A percentile compares a stretch with the other conserved stretches of the same genome.
These are phyloP conservation scores for Boletus rubropictus DNA, from an alignment of 768 basidiomycete species.

Conservation along the genomic window DNA sequence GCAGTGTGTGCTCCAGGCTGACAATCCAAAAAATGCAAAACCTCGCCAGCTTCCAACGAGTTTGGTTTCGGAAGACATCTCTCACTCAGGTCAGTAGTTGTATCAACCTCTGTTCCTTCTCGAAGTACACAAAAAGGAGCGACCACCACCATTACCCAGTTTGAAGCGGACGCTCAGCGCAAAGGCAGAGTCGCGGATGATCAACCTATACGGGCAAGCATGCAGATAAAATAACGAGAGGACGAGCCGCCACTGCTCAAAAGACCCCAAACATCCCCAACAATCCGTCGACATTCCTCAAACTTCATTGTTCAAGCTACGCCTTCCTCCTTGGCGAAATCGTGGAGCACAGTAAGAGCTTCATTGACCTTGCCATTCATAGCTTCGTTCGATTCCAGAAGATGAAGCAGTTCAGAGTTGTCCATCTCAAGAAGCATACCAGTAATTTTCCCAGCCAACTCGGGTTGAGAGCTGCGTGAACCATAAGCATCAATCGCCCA, in stretches of 20 bases:
- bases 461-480: conserved; percentile 65
- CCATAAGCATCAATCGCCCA: conserved; percentile 5
- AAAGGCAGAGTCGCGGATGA: conserved; percentile 36
- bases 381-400: conserved; percentile 76
- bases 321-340: conserved; percentile 56
- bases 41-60: background rate
- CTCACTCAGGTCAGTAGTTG: conserved; percentile 36
- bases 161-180: conserved; percentile 31
- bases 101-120: conserved; percentile 54
- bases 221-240: conserved; percentile 38
- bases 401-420: conserved; percentile 84
- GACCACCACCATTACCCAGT: conserved; percentile 47
- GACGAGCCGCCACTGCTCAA: conserved; percentile 45
- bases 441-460: conserved; percentile 96
- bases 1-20: background rate
- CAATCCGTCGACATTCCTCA: background rate
- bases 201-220: conserved; percentile 32
- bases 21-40: too few relatives aligned
- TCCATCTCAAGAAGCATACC: conserved; percentile 99
- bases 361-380: conserved; percentile 89
- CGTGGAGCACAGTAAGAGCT: conserved; percentile 82
- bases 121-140: conserved; percentile 47
- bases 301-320: background rate
- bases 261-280: conserved; percentile 18
- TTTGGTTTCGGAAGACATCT: too few relatives aligned